Evolutionary conservation across 257 asterid genomes (phyloP).

Genomic region (Primulina huaijiensis): DNA sequence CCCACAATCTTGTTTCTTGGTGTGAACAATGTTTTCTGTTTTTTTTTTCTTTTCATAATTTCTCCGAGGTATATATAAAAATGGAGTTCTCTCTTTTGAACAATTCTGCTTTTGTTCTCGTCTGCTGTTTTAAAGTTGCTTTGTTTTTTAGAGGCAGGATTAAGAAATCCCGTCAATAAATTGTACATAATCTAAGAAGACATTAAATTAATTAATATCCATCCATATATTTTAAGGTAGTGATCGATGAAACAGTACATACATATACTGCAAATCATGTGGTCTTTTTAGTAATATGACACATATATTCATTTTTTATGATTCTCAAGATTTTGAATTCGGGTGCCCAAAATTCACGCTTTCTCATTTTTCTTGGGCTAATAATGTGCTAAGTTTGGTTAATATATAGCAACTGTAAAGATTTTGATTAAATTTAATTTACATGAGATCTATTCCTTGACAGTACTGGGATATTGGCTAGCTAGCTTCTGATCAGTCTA

Average conservation of each 20-base stretch:
- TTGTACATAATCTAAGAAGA: slow-evolving; percentile 14
- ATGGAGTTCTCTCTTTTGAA: neutral
- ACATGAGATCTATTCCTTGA: neutral
- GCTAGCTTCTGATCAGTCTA: neutral
- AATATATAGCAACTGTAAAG: neutral
- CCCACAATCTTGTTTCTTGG: neutral
- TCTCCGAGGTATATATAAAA: neutral
- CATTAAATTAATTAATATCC: neutral
- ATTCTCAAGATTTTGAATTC: neutral
- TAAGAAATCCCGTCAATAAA: neutral
- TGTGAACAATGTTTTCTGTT: neutral
- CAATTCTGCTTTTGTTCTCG: slow-evolving; percentile 3
- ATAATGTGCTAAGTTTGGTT: neutral
- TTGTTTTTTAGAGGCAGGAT: neutral
- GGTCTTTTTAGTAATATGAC: slow-evolving; percentile 5
- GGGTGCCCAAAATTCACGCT: slow-evolving; percentile 20
- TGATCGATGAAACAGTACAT: slow-evolving; percentile 15
- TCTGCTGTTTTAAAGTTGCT: slow-evolving; percentile 13
- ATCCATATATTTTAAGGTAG: neutral
- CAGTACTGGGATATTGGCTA: neutral
- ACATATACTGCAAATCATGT: slow-evolving; percentile 6
- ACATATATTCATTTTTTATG: neutral
- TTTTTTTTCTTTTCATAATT: neutral
- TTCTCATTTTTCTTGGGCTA: slow-evolving; percentile 17
- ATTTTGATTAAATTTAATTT: too few species aligned